A percentile compares a stretch with the other conserved stretches of the same genome.
Evolutionary conservation across 2,329 filamentous ascomycete species (phyloP).

Genomic region (Chrysosphaeria jannelii): DNA sequence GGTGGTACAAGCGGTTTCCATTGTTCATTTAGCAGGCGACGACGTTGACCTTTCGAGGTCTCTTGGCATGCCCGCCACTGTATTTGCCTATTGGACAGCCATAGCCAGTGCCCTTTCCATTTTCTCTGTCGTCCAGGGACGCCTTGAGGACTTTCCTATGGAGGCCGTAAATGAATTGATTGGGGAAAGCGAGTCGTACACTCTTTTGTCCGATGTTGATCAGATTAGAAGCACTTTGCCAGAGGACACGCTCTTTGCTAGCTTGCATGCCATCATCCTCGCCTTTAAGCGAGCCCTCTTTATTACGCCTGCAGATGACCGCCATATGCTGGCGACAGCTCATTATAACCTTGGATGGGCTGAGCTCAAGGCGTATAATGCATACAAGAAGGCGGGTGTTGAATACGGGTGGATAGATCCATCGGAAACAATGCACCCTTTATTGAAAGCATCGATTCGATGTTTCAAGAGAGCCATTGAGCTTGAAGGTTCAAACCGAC

Average conservation of each 20-base stretch:
- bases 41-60: no score
- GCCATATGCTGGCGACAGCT: constrained; percentile 75
- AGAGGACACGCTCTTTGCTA: constrained; percentile 22
- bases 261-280: constrained; percentile 43
- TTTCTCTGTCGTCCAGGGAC: constrained; percentile 50
- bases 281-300: constrained; percentile 68
- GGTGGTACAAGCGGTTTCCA: constrained; percentile 34
- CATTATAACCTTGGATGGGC: constrained; percentile 95
- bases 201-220: constrained; percentile 39
- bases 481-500: constrained; percentile 70
- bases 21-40: no score
- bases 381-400: constrained; percentile 21
- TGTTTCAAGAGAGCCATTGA: constrained; percentile 94
- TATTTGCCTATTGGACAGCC: constrained; percentile 67
- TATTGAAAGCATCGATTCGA: constrained; percentile 38
- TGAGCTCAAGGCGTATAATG: constrained; percentile 53
- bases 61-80: no score
- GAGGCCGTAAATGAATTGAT: constrained; percentile 22
- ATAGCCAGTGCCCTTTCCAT: constrained; percentile 68
- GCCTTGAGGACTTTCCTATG: constrained; percentile 28
- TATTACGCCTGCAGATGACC: constrained; percentile 37
- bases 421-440: no score
- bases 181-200: constrained; percentile 22
- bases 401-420: no score
- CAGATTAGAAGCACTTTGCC: no score